Percentiles rank a stretch among this genome's conserved stretches.
Evolutionary conservation across 1,139 yeast genomes (phyloP).

Genomic region (Magnusiomyces clavatus): DNA sequence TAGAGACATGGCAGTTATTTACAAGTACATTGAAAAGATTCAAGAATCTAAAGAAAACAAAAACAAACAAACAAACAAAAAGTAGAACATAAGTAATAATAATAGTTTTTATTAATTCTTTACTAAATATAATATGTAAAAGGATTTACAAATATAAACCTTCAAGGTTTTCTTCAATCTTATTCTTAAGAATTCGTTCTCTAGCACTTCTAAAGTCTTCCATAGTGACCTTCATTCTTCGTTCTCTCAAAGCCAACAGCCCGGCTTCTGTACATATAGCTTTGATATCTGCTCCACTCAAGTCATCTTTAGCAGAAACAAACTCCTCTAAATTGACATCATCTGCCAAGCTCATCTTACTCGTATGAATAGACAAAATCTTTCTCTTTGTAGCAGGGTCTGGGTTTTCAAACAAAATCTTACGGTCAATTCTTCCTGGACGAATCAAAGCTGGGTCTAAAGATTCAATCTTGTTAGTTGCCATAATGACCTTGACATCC

Average conservation of each 20-base stretch:
- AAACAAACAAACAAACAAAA: too few species aligned
- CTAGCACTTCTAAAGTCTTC: constrained; percentile 92
- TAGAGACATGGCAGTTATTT: constrained; percentile 31
- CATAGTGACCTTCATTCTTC: constrained; percentile 97
- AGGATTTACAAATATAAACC: constrained; percentile 70
- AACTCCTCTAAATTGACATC: constrained; percentile 89
- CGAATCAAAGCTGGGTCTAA: constrained; percentile 96
- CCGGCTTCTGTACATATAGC: constrained; percentile 99
- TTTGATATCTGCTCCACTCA: constrained; percentile 97
- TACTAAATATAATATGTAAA: not conserved
- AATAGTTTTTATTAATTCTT: too few species aligned
- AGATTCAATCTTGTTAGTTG: constrained; percentile 91
- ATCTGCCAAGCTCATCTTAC: constrained; percentile 82
- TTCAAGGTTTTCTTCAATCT: constrained; percentile 94
- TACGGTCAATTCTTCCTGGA: constrained; percentile 98
- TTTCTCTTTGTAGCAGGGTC: constrained; percentile 89
- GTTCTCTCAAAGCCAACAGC: constrained; percentile 86
- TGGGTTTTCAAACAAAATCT: constrained; percentile 93
- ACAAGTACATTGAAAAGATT: constrained; percentile 23
- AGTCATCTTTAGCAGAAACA: constrained; percentile 86
- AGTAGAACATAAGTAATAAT: too few species aligned
- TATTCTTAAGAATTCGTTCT: constrained; percentile 94
- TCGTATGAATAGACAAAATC: constrained; percentile 87
- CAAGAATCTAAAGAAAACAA: not conserved
- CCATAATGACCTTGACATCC: constrained; percentile 98